Evolutionary conservation across 139 green algal species (phyloP), one percentile per base, ranked within the genome.

Genomic region (Microglena sp.): DNA sequence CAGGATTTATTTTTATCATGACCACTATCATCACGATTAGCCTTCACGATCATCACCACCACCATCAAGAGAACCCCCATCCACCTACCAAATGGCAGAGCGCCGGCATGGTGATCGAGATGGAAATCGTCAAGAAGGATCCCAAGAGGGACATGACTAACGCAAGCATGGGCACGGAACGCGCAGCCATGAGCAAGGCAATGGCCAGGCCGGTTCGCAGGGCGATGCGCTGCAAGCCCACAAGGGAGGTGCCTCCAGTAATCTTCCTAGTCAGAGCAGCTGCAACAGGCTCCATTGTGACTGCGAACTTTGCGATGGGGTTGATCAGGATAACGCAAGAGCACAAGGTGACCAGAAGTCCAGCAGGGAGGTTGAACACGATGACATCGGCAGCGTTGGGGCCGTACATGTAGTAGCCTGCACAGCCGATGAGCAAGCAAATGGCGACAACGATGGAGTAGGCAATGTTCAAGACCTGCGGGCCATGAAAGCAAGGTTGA

Each of bases 261-360:
- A n/a, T n/a, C 3, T 55, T 56, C 4, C 8, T 33, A 4, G 28
- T 40, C 24, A 34, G 44, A 6, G 68, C 68, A 6, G 57, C 64
- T 8, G 67, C 73, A n/a, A 84, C 74, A 0, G 84, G 81, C 70
- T 90, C 84, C 66, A 88, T 75, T 6, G 84, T 90, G 0, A 90
- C 44, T 4, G 81, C 84, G 55, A 86, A 87, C 36, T 87, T 87
- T 43, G 81, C 71, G 40, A 86, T 64, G 18, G 84, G 84, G 72
- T 80, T 86, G 45, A 86, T 50, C 27, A 80, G 74, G 33, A 80
- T 66, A 30, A 76, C 60, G 53, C 58, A 76, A 3, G 64, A 74
- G 68, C 73, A 80, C 5, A 68, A 18, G 1, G 60, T 74, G 53
- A 73, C 72, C 40, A 82, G 70, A 24, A 75, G 6, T 34, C 74